Evolutionary conservation across 495 filamentous ascomycete genomes (phyloP), one percentile per base, ranked within the genome.

Genomic region (Hypoxylon rickii): DNA sequence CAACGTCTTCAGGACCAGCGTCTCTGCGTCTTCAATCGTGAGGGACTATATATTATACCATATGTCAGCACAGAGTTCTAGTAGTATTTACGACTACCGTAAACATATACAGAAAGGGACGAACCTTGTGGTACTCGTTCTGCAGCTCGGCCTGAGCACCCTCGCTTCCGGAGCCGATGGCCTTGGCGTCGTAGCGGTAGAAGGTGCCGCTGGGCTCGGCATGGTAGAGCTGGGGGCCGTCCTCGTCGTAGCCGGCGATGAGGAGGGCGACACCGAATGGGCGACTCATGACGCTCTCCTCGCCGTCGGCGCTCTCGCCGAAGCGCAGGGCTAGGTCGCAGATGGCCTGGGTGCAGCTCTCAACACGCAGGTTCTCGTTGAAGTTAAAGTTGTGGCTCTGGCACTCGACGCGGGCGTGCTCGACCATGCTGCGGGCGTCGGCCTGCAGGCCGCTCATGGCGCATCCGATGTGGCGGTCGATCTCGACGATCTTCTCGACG

Each of bases 401-500:
- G 65, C 86, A 89, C 79, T 97, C 95, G 61, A 98, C 94, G 51
- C 94, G 91, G 44, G 94, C 94, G 75, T 98, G 94, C 79, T 98
- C 94, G 48, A 98, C 86, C 84, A 98, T 92, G 70, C 86, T 89
- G 41, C 94, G 86, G 32, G 94, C 94, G 76, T 98, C 94, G 56
- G 94, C 94, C 76, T 98, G 94, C 52, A 98, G 81, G 15, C 94
- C 94, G 50, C 86, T 90, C 95, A 97, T 98, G 74, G 94, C 95
- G 77, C 94, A 97, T 43, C 94, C 94, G 63, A 98, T 96, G 79
- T 98, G 94, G 58, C 87, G 84, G 79, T 98, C 94, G 76, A 98
- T 97, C 70, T 97, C 93, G 68, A 98, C 94, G 61, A 98, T 97
- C 81, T 98, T 98, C 75, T 98, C 94, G 64, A 98, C 94, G 31